These are phyloP conservation scores for Lithospermum erythrorhizon DNA, from an alignment of 257 asterid genomes.

Conservation along the genomic window DNA sequence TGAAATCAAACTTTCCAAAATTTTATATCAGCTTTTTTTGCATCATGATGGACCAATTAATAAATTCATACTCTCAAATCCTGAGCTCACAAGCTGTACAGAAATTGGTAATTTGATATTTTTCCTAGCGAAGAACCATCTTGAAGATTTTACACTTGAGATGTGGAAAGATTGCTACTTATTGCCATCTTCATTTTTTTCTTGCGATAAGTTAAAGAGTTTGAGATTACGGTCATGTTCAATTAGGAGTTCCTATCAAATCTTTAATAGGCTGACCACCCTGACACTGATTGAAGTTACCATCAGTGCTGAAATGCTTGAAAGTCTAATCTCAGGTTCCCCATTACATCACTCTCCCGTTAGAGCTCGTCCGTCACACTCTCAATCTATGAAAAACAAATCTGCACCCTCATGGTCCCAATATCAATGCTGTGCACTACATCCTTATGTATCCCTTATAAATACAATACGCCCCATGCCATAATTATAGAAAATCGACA, in stretches of 20 bases:
- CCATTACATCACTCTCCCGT: background rate
- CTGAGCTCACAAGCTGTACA: background rate
- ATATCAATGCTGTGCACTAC: too few species aligned
- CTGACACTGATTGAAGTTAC: background rate
- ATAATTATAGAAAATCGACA: too few species aligned
- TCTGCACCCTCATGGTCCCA: too few species aligned
- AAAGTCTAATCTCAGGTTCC: background rate
- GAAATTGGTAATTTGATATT: conserved; percentile 1
- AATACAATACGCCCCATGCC: too few species aligned
- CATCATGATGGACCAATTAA: background rate
- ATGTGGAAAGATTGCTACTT: background rate
- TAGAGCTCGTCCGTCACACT: too few species aligned
- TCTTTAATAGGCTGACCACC: conserved; percentile 6
- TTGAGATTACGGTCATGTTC: conserved; percentile 4
- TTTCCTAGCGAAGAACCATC: conserved; percentile 5
- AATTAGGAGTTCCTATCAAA: conserved; percentile 1
- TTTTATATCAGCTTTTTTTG: background rate
- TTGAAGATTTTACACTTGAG: conserved; percentile 9
- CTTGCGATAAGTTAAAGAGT: background rate
- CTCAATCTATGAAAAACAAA: too few species aligned
- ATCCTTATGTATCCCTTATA: too few species aligned
- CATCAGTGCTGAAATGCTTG: background rate
- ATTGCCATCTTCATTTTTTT: conserved; percentile 13
- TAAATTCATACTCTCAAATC: background rate
- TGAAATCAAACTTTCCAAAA: background rate